Conservation (phyloP, 768 basidiomycete genomes). For the Mycena galopus region DNA sequence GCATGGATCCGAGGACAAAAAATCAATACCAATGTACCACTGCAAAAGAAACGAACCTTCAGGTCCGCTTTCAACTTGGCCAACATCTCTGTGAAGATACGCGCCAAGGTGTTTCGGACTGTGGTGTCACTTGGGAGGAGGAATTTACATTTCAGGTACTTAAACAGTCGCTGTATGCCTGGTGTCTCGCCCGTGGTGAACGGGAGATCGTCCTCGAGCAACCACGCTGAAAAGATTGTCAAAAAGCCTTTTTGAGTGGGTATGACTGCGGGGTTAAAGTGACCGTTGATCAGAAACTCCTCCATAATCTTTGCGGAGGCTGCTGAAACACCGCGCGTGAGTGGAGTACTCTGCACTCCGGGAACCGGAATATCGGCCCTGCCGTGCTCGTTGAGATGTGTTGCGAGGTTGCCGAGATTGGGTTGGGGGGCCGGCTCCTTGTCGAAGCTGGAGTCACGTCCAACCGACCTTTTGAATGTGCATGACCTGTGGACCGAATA, state of each 20-base stretch:
- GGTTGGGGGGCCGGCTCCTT: slow-evolving; percentile 40
- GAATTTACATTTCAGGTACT: neutral
- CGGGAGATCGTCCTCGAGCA: slow-evolving; percentile 47
- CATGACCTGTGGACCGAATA: neutral
- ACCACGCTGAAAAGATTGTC: slow-evolving; percentile 48
- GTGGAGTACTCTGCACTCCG: slow-evolving; percentile 34
- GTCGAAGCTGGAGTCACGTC: slow-evolving; percentile 27
- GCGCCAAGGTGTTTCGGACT: slow-evolving; percentile 39
- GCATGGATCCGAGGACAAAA: too few relatives aligned
- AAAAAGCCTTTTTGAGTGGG: slow-evolving; percentile 44
- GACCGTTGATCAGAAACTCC: slow-evolving; percentile 46
- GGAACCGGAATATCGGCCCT: slow-evolving; percentile 14
- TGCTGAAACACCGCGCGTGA: neutral
- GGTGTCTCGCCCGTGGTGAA: slow-evolving; percentile 45
- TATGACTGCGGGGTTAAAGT: slow-evolving; percentile 45
- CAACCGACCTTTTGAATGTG: slow-evolving; percentile 23
- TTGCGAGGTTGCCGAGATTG: slow-evolving; percentile 44
- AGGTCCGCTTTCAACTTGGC: slow-evolving; percentile 34
- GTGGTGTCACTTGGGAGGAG: slow-evolving; percentile 42
- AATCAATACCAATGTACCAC: too few relatives aligned
- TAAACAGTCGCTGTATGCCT: slow-evolving; percentile 5
- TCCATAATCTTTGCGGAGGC: slow-evolving; percentile 43
- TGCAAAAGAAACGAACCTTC: too few relatives aligned
- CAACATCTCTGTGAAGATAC: slow-evolving; percentile 30
- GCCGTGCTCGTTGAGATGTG: slow-evolving; percentile 34